Conservation (phyloP, 768 basidiomycete species). For the Termitomyces heimii region DNA sequence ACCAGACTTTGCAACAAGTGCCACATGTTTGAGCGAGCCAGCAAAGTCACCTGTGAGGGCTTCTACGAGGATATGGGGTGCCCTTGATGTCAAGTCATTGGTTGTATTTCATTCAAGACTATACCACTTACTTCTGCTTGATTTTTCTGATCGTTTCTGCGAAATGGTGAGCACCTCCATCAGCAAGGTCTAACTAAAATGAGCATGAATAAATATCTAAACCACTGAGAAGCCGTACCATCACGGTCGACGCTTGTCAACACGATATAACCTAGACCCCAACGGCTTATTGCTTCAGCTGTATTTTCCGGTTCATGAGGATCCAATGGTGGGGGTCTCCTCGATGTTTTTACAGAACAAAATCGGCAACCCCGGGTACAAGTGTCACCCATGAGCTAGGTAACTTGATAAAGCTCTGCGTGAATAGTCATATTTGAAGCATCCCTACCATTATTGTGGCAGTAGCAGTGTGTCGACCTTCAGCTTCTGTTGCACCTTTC, state of each 20-base stretch:
- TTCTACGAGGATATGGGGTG: constrained; percentile 93
- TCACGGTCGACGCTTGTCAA: constrained; percentile 96
- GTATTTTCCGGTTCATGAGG: constrained; percentile 97
- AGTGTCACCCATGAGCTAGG: constrained; percentile 96
- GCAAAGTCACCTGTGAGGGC: constrained; percentile 94
- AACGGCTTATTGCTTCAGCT: constrained; percentile 94
- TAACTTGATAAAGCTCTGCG: neutral
- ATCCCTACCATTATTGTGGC: constrained; percentile 93
- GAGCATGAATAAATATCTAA: neutral
- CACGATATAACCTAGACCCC: constrained; percentile 98
- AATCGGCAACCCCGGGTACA: constrained; percentile 98
- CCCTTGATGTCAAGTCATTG: constrained; percentile 39
- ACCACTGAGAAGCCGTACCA: constrained; percentile 43
- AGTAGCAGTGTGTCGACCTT: constrained; percentile 79
- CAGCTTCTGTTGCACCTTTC: constrained; percentile 54
- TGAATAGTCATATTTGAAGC: neutral
- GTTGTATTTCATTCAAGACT: neutral
- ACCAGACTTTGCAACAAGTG: constrained; percentile 84
- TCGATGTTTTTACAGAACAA: constrained; percentile 94
- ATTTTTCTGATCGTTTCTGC: constrained; percentile 93
- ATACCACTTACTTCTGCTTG: constrained; percentile 74
- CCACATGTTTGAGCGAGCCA: constrained; percentile 69
- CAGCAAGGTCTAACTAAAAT: constrained; percentile 66
- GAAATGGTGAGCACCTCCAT: constrained; percentile 92
- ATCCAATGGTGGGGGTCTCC: constrained; percentile 83